These are phyloP conservation scores for Cryptococcus sp. DNA, from an alignment of 1,284 basidiomycete species.

Conservation along the genomic window DNA sequence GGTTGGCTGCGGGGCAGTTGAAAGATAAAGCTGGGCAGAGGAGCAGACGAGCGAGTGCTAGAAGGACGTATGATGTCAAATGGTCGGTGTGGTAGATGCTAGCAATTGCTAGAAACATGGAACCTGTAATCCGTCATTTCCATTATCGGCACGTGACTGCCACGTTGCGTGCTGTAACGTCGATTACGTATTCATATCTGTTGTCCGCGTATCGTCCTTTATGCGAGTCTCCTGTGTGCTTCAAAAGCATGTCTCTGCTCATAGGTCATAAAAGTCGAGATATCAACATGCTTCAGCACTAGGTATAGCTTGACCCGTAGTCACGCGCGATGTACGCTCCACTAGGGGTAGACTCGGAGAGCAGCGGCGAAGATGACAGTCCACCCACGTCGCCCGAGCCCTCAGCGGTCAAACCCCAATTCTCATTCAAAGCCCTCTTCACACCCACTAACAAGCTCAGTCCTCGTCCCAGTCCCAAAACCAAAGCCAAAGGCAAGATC, in stretches of 20 bases:
- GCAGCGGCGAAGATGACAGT: conserved; percentile 15
- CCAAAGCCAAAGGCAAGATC: neutral
- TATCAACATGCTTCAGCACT: neutral
- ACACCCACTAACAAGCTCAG: neutral
- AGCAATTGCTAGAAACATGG: no score
- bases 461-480: neutral
- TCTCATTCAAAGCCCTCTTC: conserved; percentile 18
- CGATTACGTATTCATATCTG: neutral
- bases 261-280: no score
- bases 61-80: no score
- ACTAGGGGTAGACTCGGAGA: conserved; percentile 17
- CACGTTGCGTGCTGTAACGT: no score
- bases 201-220: neutral
- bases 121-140: no score
- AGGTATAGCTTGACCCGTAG: neutral
- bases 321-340: conserved; percentile 16
- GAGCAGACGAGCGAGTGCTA: neutral
- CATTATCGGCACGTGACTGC: no score
- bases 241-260: neutral
- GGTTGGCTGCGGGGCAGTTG: neutral
- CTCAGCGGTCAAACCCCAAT: conserved; percentile 5
- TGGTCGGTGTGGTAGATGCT: no score
- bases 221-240: neutral
- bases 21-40: neutral
- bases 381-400: conserved; percentile 10